Evolutionary conservation across 441 rosid species (phyloP), one percentile per base, ranked within the genome.

Genomic region (Pelargonium myrrhifolium): DNA sequence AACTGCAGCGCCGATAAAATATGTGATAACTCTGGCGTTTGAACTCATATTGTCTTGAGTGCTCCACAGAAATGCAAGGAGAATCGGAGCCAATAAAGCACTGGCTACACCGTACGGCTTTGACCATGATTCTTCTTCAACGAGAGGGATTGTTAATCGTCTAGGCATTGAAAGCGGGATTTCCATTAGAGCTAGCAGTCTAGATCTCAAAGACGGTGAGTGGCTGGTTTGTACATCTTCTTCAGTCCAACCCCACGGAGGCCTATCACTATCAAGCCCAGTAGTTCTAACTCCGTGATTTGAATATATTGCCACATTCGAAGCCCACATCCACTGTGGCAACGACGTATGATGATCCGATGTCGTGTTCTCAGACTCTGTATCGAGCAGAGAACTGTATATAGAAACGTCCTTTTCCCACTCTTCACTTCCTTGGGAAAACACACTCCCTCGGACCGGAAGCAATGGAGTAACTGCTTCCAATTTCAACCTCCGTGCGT

Each of bases 191-290:
- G 56, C 56, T 6, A 49, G 56, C 56, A 49, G 56, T 15, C 20
- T 49, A 15, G n/a, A 49, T 15, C 56, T 15, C 17, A 49, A n/a
- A 49, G 56, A 49, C 15, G 56, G 56, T 49, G 56, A 49, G 20
- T 8, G 15, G 6, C 17, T n/a, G 56, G 17, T 49, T 49, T 49
- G 56, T 17, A 49, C 56, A 17, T 49, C 56, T n/a, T 49, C 55
- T 49, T 49, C 56, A 49, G 56, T 49, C 56, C 56, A 49, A 17
- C 56, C 56, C 56, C 56, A 49, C 6, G 56, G 56, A 49, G 56
- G 21, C 56, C 56, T 14, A n/a, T 49, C 56, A 49, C 20, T 14
- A 49, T 49, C 56, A 6, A 49, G 8, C 18, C 56, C 21, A 49
- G 8, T 9, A 4, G 53, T 17, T 17, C 53, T 15, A 49, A 17